phyloP scores from a whole-genome alignment of 2,329 filamentous ascomycete species.

The Colletotrichum abscissum region DNA sequence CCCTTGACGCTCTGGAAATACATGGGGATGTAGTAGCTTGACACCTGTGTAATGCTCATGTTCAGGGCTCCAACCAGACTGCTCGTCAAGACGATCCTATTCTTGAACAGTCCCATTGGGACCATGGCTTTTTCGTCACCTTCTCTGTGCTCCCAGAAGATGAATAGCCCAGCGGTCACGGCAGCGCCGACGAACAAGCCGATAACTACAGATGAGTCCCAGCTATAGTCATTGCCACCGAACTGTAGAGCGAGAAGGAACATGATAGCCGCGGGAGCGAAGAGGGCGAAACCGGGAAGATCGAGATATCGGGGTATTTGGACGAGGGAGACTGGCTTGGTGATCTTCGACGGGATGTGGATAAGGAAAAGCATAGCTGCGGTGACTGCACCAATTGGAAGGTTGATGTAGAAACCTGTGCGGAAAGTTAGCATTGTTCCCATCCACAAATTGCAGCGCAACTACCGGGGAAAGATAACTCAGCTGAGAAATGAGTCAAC shows the following conservation, averaged over 20 bases:
- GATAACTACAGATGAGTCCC: conserved; percentile 51
- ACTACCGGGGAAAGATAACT: no score
- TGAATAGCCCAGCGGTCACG: conserved; percentile 46
- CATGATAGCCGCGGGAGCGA: conserved; percentile 55
- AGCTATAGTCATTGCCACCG: conserved; percentile 52
- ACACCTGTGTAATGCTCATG: conserved; percentile 55
- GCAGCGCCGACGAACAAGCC: conserved; percentile 53
- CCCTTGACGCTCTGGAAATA: conserved; percentile 63
- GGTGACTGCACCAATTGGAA: conserved; percentile 54
- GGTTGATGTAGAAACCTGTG: conserved; percentile 58
- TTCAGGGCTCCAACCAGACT: conserved; percentile 55
- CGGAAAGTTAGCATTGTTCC: neutral
- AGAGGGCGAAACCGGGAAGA: conserved; percentile 53
- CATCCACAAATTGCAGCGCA: neutral
- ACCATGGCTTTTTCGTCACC: conserved; percentile 61
- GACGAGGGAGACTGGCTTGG: conserved; percentile 42
- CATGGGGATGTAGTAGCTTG: conserved; percentile 60
- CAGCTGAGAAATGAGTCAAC: conserved; percentile 10
- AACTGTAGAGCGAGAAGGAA: conserved; percentile 58
- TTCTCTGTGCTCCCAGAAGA: conserved; percentile 53
- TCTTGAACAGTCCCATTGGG: conserved; percentile 54
- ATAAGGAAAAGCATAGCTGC: conserved; percentile 46
- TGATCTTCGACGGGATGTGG: conserved; percentile 49
- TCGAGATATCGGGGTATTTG: conserved; percentile 50
- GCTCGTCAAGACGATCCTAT: conserved; percentile 55